These are phyloP conservation scores for Ophiocordyceps camponoti-rufipedis DNA, from an alignment of 2,329 filamentous ascomycete species.

Conservation along the genomic window DNA sequence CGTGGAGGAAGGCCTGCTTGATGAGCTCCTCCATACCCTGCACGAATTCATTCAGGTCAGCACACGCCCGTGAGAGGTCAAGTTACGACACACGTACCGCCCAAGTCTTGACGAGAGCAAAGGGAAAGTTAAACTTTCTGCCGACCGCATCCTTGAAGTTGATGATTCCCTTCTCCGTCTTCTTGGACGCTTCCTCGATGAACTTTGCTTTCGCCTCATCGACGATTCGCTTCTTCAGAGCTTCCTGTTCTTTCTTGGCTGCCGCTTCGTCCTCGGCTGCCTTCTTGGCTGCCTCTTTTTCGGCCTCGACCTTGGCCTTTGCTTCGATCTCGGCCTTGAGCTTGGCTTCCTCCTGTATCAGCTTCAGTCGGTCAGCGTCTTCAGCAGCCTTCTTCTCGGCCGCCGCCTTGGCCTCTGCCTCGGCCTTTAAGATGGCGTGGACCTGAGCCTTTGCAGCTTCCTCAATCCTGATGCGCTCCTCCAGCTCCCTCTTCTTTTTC, in stretches of 20 bases:
- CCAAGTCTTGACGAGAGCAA: constrained; percentile 71
- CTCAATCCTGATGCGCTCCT: constrained; percentile 24
- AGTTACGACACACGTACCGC: constrained; percentile 33
- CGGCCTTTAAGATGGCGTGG: constrained; percentile 22
- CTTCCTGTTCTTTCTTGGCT: constrained; percentile 39
- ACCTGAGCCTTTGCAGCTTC: constrained; percentile 23
- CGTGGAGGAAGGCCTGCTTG: constrained; percentile 65
- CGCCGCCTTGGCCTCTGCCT: constrained; percentile 21
- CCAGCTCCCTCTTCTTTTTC: constrained; percentile 19
- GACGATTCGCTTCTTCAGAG: constrained; percentile 38
- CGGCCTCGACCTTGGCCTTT: constrained; percentile 19
- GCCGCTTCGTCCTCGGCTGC: constrained; percentile 22
- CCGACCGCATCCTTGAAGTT: constrained; percentile 85
- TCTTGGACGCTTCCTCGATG: constrained; percentile 24
- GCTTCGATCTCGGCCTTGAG: constrained; percentile 20
- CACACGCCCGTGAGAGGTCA: background rate
- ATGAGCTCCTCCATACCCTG: constrained; percentile 79
- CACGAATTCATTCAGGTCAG: constrained; percentile 2
- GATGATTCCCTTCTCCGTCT: constrained; percentile 53
- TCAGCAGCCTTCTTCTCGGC: constrained; percentile 23
- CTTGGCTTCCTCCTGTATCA: constrained; percentile 19
- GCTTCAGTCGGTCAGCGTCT: constrained; percentile 20
- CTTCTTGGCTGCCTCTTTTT: constrained; percentile 21
- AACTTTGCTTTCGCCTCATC: constrained; percentile 33
- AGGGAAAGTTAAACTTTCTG: constrained; percentile 84